phyloP scores from a whole-genome alignment of 306 rosid species.

The Arachis stenosperma region DNA sequence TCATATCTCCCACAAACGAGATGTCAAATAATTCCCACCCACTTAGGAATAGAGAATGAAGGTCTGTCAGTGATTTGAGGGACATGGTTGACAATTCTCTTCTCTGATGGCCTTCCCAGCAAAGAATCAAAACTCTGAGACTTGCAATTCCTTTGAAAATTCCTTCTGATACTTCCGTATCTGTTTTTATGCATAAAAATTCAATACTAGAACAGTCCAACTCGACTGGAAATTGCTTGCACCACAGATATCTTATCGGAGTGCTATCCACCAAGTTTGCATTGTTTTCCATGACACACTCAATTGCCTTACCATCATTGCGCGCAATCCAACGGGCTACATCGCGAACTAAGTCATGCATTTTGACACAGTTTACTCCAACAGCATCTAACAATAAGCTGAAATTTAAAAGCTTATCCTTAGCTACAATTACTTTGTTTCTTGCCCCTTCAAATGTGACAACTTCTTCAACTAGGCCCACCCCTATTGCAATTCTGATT shows the following conservation, averaged over 20 bases:
- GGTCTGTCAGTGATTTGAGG: not conserved
- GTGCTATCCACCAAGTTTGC: not conserved
- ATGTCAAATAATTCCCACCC: not conserved
- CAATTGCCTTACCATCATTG: not conserved
- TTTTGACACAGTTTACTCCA: not conserved
- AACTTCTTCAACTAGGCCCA: not conserved
- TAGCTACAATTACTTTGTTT: not conserved
- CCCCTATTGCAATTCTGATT: not conserved
- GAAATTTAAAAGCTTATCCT: not conserved
- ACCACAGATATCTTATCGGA: not conserved
- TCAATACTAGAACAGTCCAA: not conserved
- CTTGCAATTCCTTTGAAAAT: not conserved
- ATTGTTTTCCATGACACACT: not conserved
- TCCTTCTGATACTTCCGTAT: not conserved
- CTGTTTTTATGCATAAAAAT: not conserved
- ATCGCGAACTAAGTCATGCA: conserved; percentile 25
- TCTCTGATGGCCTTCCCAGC: not conserved
- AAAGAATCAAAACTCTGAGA: conserved; percentile 8
- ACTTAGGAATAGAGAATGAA: not conserved
- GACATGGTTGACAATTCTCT: not conserved
- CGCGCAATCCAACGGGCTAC: not conserved
- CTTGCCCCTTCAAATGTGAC: not conserved
- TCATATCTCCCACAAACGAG: conserved; percentile 10
- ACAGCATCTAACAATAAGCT: not conserved
- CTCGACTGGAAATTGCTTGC: not conserved